Base-by-base conservation (phyloP, 2,329 filamentous ascomycete species). In the Thielaviopsis musarum region DNA sequence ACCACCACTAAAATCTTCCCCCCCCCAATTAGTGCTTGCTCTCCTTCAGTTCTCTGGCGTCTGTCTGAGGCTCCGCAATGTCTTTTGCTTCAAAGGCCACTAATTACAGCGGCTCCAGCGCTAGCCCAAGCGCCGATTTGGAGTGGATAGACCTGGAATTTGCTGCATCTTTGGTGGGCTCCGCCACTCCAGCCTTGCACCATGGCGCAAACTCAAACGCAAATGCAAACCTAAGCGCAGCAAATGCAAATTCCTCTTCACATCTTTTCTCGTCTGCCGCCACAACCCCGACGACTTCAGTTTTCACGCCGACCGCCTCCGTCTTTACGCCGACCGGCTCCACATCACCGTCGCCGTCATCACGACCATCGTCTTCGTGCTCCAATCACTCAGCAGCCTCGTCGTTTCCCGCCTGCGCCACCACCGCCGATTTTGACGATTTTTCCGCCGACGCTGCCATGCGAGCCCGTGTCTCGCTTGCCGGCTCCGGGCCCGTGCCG, bases 31-130 rank as follows among this genome's bases (percentile, higher is more conserved):
- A 13, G 5, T 21, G 1, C 45, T 49, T 21, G 2, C 2, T 21
- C 21, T n/a, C 45, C 45, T 10, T 49, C 3, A 49, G 45, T n/a
- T 49, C 24, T 19, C 7, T 49, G n/a, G 45, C 21, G 41, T 59
- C 17, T 52, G 53, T n/a, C 58, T 60, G 55, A 57, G 55, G 59
- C 55, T 61, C 59, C 59, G 55, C 59, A 49, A 61, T 61, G 54
- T 26, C 34, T 26, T 57, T 54, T 52, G 28, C 51, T 48, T 13
- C 45, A 49, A 19, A 49, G 45, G 17, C 45, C n/a, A 49, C 45
- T 49, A 49, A 49, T 19, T 19, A 19, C n/a, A 49, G 45, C 45
- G 45, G 45, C 45, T 54, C 34, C 19, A 57, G 45, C 45, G 45
- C 55, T 28, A 52, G 41, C 30, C n/a, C 55, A 54, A 61, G 57